Evolutionary conservation across 2,329 filamentous ascomycete species (phyloP).

Genomic region (Thielaviopsis ethacetica): DNA sequence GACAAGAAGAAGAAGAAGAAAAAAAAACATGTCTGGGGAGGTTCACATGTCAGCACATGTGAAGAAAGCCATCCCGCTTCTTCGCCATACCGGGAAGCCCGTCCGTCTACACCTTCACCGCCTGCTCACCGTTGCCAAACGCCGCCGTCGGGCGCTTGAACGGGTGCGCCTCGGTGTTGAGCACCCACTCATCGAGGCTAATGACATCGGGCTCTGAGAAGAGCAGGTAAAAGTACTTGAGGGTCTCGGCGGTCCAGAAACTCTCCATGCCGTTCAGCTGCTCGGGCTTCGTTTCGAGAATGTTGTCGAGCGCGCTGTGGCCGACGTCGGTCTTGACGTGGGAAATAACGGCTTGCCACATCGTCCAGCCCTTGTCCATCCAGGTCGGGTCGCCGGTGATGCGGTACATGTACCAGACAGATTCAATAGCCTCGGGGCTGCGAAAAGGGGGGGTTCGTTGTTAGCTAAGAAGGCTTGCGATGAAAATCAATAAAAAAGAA

Average conservation of each 20-base stretch:
- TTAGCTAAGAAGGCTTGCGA: not conserved
- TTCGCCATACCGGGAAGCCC: not conserved
- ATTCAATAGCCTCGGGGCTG: constrained; percentile 75
- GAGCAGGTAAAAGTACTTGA: constrained; percentile 83
- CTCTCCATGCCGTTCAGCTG: constrained; percentile 59
- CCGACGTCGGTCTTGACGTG: constrained; percentile 50
- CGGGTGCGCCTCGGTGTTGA: constrained; percentile 48
- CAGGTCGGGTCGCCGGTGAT: constrained; percentile 63
- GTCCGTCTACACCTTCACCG: not conserved
- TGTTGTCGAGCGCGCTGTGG: constrained; percentile 54
- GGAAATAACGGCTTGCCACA: constrained; percentile 59
- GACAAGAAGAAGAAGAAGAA: too few relatives aligned
- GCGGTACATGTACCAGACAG: constrained; percentile 78
- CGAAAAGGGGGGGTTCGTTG: not conserved
- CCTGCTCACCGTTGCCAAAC: constrained; percentile 7
- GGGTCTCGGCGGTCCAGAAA: constrained; percentile 79
- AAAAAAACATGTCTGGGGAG: too few relatives aligned
- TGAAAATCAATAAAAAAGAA: too few relatives aligned
- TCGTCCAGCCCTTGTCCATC: constrained; percentile 71
- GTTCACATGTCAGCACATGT: not conserved
- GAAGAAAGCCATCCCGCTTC: not conserved
- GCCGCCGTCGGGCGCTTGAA: constrained; percentile 28
- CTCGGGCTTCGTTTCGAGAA: constrained; percentile 27
- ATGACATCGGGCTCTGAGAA: constrained; percentile 52
- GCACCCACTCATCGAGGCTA: constrained; percentile 51